Evolutionary conservation across 208 protist genomes (phyloP).

Genomic region (Crithidia brevicula): DNA sequence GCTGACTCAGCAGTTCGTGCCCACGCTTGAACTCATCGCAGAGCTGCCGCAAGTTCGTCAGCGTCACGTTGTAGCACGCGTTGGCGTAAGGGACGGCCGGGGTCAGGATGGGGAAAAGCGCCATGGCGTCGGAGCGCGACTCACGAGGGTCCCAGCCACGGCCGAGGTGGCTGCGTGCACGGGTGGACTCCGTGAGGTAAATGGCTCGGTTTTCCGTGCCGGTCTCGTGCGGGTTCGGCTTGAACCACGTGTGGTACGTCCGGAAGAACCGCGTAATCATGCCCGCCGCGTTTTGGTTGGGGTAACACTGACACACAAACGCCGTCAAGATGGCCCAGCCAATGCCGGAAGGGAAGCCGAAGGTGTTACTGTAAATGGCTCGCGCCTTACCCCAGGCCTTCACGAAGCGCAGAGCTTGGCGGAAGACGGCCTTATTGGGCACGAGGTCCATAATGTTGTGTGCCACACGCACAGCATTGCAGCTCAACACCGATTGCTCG

Average conservation of each 20-base stretch:
- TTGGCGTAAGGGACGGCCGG: slow-evolving; percentile 98
- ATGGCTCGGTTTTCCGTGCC: slow-evolving; percentile 88
- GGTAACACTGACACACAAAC: slow-evolving; percentile 98
- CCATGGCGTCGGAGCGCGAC: slow-evolving; percentile 88
- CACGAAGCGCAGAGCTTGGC: slow-evolving; percentile 95
- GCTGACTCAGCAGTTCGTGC: slow-evolving; percentile 66
- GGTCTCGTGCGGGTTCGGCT: slow-evolving; percentile 83
- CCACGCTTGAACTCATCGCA: slow-evolving; percentile 95
- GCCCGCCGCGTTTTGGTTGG: slow-evolving; percentile 93
- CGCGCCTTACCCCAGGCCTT: slow-evolving; percentile 97
- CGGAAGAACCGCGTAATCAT: slow-evolving; percentile 96
- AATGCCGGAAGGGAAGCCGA: slow-evolving; percentile 98
- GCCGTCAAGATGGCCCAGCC: slow-evolving; percentile 97
- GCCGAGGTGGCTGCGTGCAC: slow-evolving; percentile 70
- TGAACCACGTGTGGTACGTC: slow-evolving; percentile 93
- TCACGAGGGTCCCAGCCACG: slow-evolving; percentile 84
- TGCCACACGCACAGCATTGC: slow-evolving; percentile 97
- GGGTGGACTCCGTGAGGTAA: slow-evolving; percentile 86
- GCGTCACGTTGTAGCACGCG: slow-evolving; percentile 97
- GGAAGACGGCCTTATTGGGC: slow-evolving; percentile 95
- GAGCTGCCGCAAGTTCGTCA: slow-evolving; percentile 94
- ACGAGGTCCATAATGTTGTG: slow-evolving; percentile 97
- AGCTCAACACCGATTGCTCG: slow-evolving; percentile 93
- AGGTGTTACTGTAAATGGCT: slow-evolving; percentile 96
- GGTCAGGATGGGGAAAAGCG: slow-evolving; percentile 98